phyloP scores from a whole-genome alignment of 345 rosid genomes.

The Arabidopsis suecica region DNA sequence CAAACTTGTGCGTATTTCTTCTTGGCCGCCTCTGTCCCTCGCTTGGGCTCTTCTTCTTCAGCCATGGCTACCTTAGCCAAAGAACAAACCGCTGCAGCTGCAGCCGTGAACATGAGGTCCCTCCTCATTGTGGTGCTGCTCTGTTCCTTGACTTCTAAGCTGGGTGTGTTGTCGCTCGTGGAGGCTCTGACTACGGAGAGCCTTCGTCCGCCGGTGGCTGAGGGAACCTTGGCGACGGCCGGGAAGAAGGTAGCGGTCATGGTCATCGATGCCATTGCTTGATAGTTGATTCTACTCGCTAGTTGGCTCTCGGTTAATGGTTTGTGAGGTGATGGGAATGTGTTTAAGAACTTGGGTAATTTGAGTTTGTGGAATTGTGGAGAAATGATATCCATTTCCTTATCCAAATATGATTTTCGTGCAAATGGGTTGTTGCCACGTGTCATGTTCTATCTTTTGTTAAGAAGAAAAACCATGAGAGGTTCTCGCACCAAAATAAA shows the following conservation, averaged over 20 bases:
- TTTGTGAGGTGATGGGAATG: conserved; percentile 13
- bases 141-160: conserved; percentile 44
- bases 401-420: conserved; percentile 38
- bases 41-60: conserved; percentile 60
- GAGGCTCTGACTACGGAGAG: conserved; percentile 36
- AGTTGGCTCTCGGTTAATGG: conserved; percentile 3
- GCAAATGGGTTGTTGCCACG: conserved; percentile 46
- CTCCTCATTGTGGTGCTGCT: conserved; percentile 58
- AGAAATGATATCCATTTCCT: conserved; percentile 47
- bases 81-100: conserved; percentile 56
- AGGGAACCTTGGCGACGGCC: conserved; percentile 32
- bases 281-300: not conserved
- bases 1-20: conserved; percentile 70
- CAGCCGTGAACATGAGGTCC: conserved; percentile 64
- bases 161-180: conserved; percentile 39
- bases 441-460: conserved; percentile 40
- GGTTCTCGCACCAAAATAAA: not conserved
- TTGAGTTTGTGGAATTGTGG: conserved; percentile 35
- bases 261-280: conserved; percentile 59
- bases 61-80: conserved; percentile 63
- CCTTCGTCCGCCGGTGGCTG: conserved; percentile 36
- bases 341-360: conserved; percentile 31
- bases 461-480: conserved; percentile 17
- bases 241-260: conserved; percentile 58
- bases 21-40: conserved; percentile 69